These are phyloP conservation scores for Quercus aquifolioides DNA, from an alignment of 306 rosid species.

Conservation along the genomic window DNA sequence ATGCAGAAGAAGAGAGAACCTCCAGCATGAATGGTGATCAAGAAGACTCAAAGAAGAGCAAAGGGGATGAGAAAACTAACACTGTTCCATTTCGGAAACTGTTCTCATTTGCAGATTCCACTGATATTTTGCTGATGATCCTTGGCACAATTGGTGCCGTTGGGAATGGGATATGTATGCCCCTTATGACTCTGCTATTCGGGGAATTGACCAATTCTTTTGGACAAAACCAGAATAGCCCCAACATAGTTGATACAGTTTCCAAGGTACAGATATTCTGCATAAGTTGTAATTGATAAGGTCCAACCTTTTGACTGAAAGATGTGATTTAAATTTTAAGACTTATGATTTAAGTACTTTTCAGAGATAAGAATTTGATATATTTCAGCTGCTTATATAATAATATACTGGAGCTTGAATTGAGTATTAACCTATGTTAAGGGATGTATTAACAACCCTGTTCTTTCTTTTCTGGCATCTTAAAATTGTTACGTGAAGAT, in stretches of 20 bases:
- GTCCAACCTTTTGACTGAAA: neutral
- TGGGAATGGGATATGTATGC: conserved; percentile 66
- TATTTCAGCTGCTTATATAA: neutral
- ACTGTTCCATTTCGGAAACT: conserved; percentile 62
- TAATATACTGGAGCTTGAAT: neutral
- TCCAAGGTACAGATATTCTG: conserved; percentile 48
- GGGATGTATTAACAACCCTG: neutral
- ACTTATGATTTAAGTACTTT: neutral
- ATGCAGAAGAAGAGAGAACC: conserved; percentile 20
- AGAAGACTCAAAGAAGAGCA: conserved; percentile 22
- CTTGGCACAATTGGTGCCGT: conserved; percentile 67
- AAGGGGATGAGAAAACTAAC: conserved; percentile 34
- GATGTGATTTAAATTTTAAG: neutral
- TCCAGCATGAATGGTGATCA: conserved; percentile 19
- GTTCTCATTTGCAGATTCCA: conserved; percentile 72
- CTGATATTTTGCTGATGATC: conserved; percentile 56
- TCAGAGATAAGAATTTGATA: neutral
- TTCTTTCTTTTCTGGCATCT: neutral
- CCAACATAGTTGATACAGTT: conserved; percentile 35
- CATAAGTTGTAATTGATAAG: neutral
- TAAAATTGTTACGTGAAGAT: neutral
- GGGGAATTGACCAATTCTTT: conserved; percentile 63
- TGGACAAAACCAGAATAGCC: conserved; percentile 48
- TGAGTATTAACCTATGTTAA: neutral
- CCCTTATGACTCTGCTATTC: conserved; percentile 67